Evolutionary conservation across 257 asterid species (phyloP).

Genomic region (Ilex aquifolium): DNA sequence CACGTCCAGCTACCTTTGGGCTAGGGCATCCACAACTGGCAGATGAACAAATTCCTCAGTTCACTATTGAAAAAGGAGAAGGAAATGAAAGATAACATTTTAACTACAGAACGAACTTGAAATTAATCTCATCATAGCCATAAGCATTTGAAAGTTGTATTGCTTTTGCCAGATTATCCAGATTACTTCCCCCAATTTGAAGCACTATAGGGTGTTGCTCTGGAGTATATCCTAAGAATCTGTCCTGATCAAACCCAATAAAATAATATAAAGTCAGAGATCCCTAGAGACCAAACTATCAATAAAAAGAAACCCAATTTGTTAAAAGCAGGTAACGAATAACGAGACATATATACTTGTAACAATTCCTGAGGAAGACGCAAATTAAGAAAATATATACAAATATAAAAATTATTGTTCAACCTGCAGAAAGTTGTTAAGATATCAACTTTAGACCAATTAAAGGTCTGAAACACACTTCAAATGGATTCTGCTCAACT

Average conservation of each 20-base stretch:
- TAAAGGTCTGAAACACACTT: too few species aligned
- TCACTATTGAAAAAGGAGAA: conserved; percentile 14
- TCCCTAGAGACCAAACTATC: too few species aligned
- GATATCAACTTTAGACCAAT: too few species aligned
- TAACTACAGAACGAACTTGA: conserved; percentile 53
- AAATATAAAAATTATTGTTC: too few species aligned
- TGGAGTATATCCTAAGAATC: conserved; percentile 75
- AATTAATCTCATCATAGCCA: conserved; percentile 93
- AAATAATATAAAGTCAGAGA: conserved; percentile 19
- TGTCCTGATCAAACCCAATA: conserved; percentile 54
- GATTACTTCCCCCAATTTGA: conserved; percentile 90
- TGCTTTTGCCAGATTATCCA: conserved; percentile 85
- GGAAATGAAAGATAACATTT: not conserved
- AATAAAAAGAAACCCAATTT: too few species aligned
- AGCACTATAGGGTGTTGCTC: conserved; percentile 97
- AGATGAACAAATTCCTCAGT: conserved; percentile 11
- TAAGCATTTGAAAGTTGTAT: conserved; percentile 74
- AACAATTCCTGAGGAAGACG: too few species aligned
- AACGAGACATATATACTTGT: too few species aligned
- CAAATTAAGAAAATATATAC: too few species aligned
- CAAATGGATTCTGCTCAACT: too few species aligned
- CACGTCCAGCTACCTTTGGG: conserved; percentile 94
- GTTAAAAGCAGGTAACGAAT: too few species aligned
- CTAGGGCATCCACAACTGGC: conserved; percentile 97
- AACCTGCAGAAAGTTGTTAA: too few species aligned